Conservation (phyloP, 106 monocot genomes). For the Allium fistulosum region DNA sequence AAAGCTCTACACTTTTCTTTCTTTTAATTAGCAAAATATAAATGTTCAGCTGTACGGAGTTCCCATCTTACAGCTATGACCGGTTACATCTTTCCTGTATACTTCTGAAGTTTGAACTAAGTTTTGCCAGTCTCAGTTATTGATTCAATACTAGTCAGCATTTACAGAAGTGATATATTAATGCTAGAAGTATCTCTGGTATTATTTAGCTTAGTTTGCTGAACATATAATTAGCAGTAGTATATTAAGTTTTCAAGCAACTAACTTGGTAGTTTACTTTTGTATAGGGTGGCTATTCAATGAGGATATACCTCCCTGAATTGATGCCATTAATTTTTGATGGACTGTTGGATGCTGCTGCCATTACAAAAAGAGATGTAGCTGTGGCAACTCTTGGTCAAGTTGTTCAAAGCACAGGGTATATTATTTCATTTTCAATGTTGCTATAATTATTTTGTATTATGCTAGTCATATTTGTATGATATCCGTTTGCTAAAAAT, state of each 20-base stretch:
- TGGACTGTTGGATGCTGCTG: constrained; percentile 85
- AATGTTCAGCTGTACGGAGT: too few relatives aligned
- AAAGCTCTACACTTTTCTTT: too few relatives aligned
- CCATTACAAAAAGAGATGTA: constrained; percentile 80
- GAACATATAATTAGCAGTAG: too few relatives aligned
- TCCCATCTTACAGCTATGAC: too few relatives aligned
- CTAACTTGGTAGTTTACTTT: background rate
- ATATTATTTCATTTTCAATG: constrained; percentile 1
- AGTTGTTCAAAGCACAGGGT: constrained; percentile 99
- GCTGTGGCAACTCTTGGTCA: constrained; percentile 95
- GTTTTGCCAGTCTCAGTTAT: too few relatives aligned
- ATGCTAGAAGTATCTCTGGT: too few relatives aligned
- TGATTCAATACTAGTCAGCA: too few relatives aligned
- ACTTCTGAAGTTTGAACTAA: too few relatives aligned
- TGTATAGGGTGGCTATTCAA: constrained; percentile 79
- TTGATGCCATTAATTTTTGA: constrained; percentile 97
- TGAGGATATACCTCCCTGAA: constrained; percentile 80
- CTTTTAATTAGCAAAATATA: too few relatives aligned
- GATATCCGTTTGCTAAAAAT: background rate
- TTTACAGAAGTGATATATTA: too few relatives aligned
- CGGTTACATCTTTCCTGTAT: too few relatives aligned
- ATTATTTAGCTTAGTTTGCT: too few relatives aligned
- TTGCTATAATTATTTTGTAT: background rate
- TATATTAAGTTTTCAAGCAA: background rate
- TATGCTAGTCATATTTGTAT: background rate